phyloP scores from a whole-genome alignment of 2,329 filamentous ascomycete species.

The Coniochaeta hoffmannii region DNA sequence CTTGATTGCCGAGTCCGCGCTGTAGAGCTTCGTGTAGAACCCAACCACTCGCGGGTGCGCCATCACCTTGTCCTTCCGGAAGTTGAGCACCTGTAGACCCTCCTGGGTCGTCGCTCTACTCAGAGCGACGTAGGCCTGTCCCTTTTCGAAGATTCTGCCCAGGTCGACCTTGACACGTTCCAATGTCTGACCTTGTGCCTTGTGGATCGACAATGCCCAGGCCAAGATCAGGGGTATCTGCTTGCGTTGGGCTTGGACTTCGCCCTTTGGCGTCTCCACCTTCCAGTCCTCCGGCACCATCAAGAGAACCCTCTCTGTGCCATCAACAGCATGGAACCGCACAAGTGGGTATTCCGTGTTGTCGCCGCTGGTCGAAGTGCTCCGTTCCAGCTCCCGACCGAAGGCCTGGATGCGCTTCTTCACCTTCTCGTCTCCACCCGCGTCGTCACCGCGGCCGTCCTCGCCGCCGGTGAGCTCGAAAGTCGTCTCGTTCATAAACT shows the following conservation, averaged over 20 bases:
- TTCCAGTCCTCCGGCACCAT: constrained; percentile 92
- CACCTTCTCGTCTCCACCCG: constrained; percentile 22
- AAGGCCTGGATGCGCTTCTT: constrained; percentile 17
- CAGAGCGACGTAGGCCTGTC: constrained; percentile 93
- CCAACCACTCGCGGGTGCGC: constrained; percentile 79
- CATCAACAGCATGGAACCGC: constrained; percentile 73
- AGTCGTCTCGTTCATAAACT: constrained; percentile 55
- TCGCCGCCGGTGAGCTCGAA: constrained; percentile 25
- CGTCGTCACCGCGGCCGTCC: constrained; percentile 32
- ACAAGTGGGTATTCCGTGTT: constrained; percentile 73
- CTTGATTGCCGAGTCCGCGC: constrained; percentile 45
- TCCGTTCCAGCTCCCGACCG: constrained; percentile 19
- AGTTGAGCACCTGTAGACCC: constrained; percentile 80
- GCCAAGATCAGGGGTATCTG: constrained; percentile 86
- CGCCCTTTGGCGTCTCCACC: constrained; percentile 90
- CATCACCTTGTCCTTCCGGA: constrained; percentile 87
- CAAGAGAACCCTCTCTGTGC: constrained; percentile 66
- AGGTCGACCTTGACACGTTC: constrained; percentile 93
- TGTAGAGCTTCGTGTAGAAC: constrained; percentile 80
- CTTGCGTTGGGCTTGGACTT: constrained; percentile 79
- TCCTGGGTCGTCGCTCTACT: constrained; percentile 84
- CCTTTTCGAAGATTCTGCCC: constrained; percentile 89
- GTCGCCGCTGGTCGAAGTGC: constrained; percentile 36
- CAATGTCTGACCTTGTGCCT: constrained; percentile 91
- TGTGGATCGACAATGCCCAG: constrained; percentile 96